These are phyloP conservation scores for Clavispora asparagi DNA, from an alignment of 805 yeast species.

Conservation along the genomic window DNA sequence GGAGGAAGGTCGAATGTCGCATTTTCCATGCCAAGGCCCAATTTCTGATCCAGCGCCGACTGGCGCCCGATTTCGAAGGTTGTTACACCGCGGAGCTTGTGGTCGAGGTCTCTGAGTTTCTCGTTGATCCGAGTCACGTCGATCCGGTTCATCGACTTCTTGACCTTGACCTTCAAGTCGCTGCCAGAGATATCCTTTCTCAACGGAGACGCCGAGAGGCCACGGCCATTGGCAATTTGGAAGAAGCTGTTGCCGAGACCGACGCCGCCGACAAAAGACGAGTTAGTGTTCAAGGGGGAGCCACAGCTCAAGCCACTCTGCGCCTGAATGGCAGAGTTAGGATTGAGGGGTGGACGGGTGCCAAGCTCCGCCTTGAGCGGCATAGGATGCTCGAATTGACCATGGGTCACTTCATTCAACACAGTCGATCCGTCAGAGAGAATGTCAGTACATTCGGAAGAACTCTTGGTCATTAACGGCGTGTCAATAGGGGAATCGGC, in stretches of 20 bases:
- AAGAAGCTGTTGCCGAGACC: conserved; percentile 38
- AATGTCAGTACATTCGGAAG: conserved; percentile 1
- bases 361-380: conserved; percentile 7
- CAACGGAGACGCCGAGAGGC: conserved; percentile 26
- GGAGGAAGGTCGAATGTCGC: neutral
- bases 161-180: conserved; percentile 10
- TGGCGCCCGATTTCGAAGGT: neutral
- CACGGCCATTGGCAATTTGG: conserved; percentile 21
- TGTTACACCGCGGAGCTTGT: neutral
- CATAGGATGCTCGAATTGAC: conserved; percentile 10
- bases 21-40: neutral
- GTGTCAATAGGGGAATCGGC: neutral
- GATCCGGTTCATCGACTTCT: conserved; percentile 29
- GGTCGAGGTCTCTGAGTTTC: conserved; percentile 11
- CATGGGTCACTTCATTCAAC: neutral
- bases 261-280: conserved; percentile 26
- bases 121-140: conserved; percentile 23
- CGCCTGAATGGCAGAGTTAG: neutral
- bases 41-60: neutral
- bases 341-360: conserved; percentile 6
- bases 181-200: conserved; percentile 8
- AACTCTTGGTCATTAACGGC: neutral
- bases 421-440: conserved; percentile 8
- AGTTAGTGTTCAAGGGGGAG: conserved; percentile 16
- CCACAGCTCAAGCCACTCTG: conserved; percentile 1